Evolutionary conservation across 306 rosid species (phyloP), one percentile per base, ranked within the genome.

Genomic region (Glycine latifolia): DNA sequence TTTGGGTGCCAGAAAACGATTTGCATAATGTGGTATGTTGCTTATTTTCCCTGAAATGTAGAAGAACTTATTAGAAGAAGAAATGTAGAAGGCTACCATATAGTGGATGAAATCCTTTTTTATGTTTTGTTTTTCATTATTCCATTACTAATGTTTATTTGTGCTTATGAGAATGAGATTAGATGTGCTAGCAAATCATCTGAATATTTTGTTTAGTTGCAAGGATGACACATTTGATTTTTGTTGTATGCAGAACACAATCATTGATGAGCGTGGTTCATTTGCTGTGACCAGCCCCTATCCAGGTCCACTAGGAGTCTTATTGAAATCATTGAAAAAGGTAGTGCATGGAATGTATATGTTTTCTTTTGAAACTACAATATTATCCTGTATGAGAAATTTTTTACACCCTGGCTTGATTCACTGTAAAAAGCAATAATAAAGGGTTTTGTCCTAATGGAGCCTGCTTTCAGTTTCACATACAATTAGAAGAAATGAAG

Each of bases 211-310:
- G 43, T 1, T 0, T 63, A 74, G 77, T 70, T 71, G 47, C 16
- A 76, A 41, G 65, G 67, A 52, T 82, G 48, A 76, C 73, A 10
- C n/a, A 20, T 71, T 70, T 71, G 43, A 41, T 73, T 75, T 37
- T 52, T 79, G 52, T 86, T 70, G 70, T 60, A 8, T 81, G 80
- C 88, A 95, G 99, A 95, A 95, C 81, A 79, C 92, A 61, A 78
- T 95, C 35, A 89, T 91, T 50, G 99, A 95, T 82, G 99, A 91
- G 86, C 99, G 99, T 46, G 87, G 94, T 82, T 95, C 99, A 70
- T 89, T 95, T 84, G 87, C 98, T 72, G 96, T 95, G 83, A 76
- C 92, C 78, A 89, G 84, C 81, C 97, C 99, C 75, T 86, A 80
- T 83, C 97, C 98, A 41, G 91, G 98, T 26, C 92, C 91, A 20